A percentile compares a stretch with the other conserved stretches of the same genome.
Conservation (phyloP, 2,329 filamentous ascomycete genomes). For the Cladosporium sp. region DNA sequence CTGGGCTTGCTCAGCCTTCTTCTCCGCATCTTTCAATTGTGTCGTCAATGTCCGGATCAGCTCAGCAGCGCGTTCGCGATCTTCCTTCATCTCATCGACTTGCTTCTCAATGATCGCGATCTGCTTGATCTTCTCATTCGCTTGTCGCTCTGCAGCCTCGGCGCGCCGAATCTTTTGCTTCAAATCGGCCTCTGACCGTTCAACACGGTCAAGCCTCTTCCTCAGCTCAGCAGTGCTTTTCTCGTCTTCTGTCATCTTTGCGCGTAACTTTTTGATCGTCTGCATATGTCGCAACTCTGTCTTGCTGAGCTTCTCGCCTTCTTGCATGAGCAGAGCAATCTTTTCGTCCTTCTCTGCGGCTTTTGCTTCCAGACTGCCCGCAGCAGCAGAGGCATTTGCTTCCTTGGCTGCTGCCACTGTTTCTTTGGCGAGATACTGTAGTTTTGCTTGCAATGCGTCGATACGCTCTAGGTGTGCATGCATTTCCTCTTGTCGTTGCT, state of each 20-base stretch:
- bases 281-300: constrained; percentile 81
- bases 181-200: constrained; percentile 63
- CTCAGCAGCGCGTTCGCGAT: constrained; percentile 50
- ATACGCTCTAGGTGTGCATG: constrained; percentile 84
- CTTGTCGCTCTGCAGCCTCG: constrained; percentile 59
- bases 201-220: constrained; percentile 63
- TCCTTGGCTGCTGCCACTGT: constrained; percentile 73
- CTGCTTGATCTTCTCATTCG: constrained; percentile 59
- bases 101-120: constrained; percentile 57
- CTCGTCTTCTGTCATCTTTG: constrained; percentile 53
- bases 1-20: constrained; percentile 67
- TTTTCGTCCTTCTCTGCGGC: constrained; percentile 87
- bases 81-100: constrained; percentile 34
- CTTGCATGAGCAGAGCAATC: constrained; percentile 85
- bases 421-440: constrained; percentile 82
- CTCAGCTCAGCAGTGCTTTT: constrained; percentile 55
- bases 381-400: constrained; percentile 60
- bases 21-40: constrained; percentile 67
- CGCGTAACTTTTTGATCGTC: constrained; percentile 75
- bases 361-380: constrained; percentile 71
- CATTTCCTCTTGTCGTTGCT: constrained; percentile 75
- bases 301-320: constrained; percentile 84
- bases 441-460: constrained; percentile 85
- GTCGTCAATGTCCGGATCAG: constrained; percentile 67
- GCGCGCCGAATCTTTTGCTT: constrained; percentile 61